phyloP scores from a whole-genome alignment of 2,329 filamentous ascomycete species.

The Monosporascus sp. region DNA sequence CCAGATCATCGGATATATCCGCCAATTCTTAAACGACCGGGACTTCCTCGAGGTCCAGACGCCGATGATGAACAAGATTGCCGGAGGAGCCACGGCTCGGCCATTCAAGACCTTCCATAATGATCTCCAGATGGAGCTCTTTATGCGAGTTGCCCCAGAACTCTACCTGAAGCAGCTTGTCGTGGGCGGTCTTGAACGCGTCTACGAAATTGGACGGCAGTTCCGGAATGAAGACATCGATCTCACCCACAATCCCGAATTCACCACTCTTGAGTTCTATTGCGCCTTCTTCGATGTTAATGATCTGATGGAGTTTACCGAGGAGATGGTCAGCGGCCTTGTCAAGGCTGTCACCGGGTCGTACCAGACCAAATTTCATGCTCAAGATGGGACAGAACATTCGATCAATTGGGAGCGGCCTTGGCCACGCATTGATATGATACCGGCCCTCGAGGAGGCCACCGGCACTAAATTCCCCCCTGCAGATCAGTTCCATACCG shows the following conservation, averaged over 20 bases:
- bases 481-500: slow-evolving; percentile 81
- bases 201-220: slow-evolving; percentile 92
- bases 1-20: slow-evolving; percentile 85
- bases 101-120: slow-evolving; percentile 97
- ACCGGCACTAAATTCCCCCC: slow-evolving; percentile 92
- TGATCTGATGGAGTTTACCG: slow-evolving; percentile 85
- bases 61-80: slow-evolving; percentile 94
- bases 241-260: slow-evolving; percentile 95
- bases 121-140: slow-evolving; percentile 90
- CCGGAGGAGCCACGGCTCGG: slow-evolving; percentile 90
- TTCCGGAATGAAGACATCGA: slow-evolving; percentile 94
- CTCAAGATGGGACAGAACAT: slow-evolving; percentile 77
- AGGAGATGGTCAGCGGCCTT: slow-evolving; percentile 84
- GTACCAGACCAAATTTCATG: slow-evolving; percentile 81
- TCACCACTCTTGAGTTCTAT: slow-evolving; percentile 97
- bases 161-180: slow-evolving; percentile 95
- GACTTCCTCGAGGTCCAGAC: slow-evolving; percentile 95
- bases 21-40: slow-evolving; percentile 78
- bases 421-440: slow-evolving; percentile 95
- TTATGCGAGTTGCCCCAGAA: slow-evolving; percentile 91
- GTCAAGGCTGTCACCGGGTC: slow-evolving; percentile 85
- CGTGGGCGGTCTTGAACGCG: slow-evolving; percentile 87
- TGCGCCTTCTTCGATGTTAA: slow-evolving; percentile 88
- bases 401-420: slow-evolving; percentile 95
- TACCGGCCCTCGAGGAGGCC: slow-evolving; percentile 82